Percentiles rank a stretch among this genome's conserved stretches.
Evolutionary conservation across 192 early-diverging fungal genomes (phyloP).

Genomic region (Rhizoclosmatium globosum): DNA sequence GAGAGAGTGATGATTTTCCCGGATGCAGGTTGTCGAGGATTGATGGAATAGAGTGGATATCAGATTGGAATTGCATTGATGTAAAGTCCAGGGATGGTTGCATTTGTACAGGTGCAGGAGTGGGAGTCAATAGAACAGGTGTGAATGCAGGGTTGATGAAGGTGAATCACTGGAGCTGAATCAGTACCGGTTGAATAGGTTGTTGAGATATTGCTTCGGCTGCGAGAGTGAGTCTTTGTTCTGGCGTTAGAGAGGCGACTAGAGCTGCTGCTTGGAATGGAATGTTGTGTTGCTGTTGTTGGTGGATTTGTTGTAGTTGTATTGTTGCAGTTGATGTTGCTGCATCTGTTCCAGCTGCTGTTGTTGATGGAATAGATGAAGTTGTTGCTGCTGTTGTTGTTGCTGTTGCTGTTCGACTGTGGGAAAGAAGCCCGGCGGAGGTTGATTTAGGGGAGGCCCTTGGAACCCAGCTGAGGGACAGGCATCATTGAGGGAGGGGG

Average conservation of each 20-base stretch:
- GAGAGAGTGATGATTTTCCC: neutral
- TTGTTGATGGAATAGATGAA: neutral
- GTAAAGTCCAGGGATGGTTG: neutral
- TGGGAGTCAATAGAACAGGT: neutral
- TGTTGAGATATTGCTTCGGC: conserved; percentile 18
- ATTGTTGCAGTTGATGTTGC: neutral
- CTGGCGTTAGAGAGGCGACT: conserved; percentile 23
- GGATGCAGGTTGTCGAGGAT: too few relatives aligned
- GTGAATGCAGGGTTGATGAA: neutral
- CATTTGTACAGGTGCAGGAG: neutral
- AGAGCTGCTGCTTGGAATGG: conserved; percentile 11
- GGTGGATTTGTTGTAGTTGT: neutral
- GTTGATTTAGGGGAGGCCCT: too few relatives aligned
- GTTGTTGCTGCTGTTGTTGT: neutral
- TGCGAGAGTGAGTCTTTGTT: conserved; percentile 23
- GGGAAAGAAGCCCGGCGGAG: too few relatives aligned
- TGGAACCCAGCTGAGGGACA: neutral
- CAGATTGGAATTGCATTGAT: too few relatives aligned
- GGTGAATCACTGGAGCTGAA: neutral
- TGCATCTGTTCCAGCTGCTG: neutral
- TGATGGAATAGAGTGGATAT: too few relatives aligned
- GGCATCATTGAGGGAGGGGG: neutral
- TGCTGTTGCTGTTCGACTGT: neutral
- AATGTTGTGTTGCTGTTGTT: conserved; percentile 1
- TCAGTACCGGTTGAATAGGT: neutral